Conservation (phyloP, 2,329 filamentous ascomycete species). For the Penicillium sp. region DNA sequence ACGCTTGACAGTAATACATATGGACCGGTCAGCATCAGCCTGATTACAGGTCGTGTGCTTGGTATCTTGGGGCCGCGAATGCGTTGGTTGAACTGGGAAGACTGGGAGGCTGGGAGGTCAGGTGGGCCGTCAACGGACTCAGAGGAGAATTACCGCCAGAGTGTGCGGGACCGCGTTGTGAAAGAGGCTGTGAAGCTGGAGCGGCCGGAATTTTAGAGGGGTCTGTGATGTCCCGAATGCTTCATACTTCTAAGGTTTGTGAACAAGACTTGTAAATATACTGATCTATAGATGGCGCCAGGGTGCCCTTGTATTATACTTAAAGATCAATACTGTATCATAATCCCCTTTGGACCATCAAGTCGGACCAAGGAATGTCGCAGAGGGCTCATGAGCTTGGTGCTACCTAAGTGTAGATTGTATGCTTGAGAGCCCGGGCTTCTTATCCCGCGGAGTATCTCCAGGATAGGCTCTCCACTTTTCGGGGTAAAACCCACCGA, state of each 20-base stretch:
- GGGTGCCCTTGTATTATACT: background rate
- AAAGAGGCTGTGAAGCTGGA: conserved; percentile 41
- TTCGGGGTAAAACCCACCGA: background rate
- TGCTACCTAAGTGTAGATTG: no score
- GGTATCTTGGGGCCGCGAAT: conserved; percentile 67
- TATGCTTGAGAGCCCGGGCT: no score
- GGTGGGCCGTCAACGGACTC: conserved; percentile 24
- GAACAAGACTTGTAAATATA: conserved; percentile 1
- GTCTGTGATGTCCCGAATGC: background rate
- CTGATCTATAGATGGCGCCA: background rate
- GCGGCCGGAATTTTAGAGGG: conserved; percentile 16
- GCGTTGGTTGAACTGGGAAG: conserved; percentile 37
- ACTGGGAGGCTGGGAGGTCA: conserved; percentile 35
- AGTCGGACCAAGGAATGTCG: no score
- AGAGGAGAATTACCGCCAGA: conserved; percentile 33
- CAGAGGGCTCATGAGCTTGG: no score
- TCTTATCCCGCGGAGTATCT: background rate
- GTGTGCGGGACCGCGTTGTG: conserved; percentile 36
- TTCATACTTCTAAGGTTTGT: background rate
- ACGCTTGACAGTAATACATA: conserved; percentile 87
- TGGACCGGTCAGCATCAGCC: conserved; percentile 73
- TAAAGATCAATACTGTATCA: background rate
- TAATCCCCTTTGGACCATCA: background rate
- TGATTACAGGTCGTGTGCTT: conserved; percentile 74
- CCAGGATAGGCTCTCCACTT: background rate